Evolutionary conservation across 345 rosid genomes (phyloP).

Genomic region (Sonneratia caseolaris): DNA sequence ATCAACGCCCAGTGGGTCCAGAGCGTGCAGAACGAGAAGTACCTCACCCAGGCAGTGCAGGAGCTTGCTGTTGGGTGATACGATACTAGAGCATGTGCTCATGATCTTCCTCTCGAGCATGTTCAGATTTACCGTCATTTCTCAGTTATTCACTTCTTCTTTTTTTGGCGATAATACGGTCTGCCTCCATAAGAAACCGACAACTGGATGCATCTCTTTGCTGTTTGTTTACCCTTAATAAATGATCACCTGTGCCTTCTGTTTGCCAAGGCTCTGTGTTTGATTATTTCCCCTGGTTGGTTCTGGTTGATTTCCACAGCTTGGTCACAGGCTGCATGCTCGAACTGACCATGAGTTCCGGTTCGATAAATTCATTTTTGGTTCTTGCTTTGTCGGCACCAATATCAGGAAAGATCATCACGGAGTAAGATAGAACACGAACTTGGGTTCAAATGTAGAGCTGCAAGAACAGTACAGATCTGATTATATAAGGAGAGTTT

Average conservation of each 20-base stretch:
- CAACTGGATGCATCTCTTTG: background rate
- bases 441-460: background rate
- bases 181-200: background rate
- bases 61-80: conserved; percentile 38
- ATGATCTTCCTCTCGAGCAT: background rate
- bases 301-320: no score
- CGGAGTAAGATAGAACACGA: no score
- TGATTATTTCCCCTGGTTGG: no score
- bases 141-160: background rate
- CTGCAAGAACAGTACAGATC: background rate
- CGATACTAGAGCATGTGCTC: conserved; percentile 15
- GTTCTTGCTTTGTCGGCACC: no score
- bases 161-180: background rate
- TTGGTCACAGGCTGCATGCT: no score
- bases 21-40: conserved; percentile 47
- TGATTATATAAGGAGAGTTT: background rate
- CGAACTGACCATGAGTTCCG: no score
- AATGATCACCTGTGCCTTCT: background rate
- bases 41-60: conserved; percentile 35
- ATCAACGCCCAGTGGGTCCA: conserved; percentile 78
- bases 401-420: no score
- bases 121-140: background rate
- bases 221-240: background rate
- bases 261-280: no score
- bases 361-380: no score